These are phyloP conservation scores for Phialocephala sp. DNA, from an alignment of 2,329 filamentous ascomycete genomes.

Conservation along the genomic window DNA sequence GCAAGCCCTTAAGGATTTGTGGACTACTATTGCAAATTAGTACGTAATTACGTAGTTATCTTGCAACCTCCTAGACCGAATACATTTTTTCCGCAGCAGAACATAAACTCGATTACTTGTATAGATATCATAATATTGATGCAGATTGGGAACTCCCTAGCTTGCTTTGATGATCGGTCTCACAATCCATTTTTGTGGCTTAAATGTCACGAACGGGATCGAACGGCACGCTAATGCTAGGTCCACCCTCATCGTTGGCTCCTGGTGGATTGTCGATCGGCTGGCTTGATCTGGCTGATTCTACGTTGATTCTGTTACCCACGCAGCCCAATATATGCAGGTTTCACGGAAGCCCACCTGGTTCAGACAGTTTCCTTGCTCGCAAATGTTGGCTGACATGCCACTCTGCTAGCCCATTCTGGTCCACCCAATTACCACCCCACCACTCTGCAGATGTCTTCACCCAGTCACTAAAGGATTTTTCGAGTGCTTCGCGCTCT, in stretches of 20 bases:
- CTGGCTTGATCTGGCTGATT: background rate
- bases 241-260: constrained; percentile 1
- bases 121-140: too few relatives aligned
- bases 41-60: too few relatives aligned
- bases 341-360: background rate
- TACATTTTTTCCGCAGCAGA: too few relatives aligned
- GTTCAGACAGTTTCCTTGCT: background rate
- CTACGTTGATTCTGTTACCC: background rate
- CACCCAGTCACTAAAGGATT: background rate
- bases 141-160: too few relatives aligned
- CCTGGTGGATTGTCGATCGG: background rate
- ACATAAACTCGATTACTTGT: too few relatives aligned
- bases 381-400: background rate
- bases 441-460: background rate
- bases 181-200: background rate
- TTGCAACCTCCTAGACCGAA: too few relatives aligned
- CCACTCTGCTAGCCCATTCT: background rate
- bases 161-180: too few relatives aligned
- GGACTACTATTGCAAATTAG: too few relatives aligned
- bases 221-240: background rate
- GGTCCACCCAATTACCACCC: background rate
- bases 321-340: background rate
- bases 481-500: background rate
- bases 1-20: too few relatives aligned
- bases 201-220: background rate